Base-by-base conservation (phyloP, 768 basidiomycete genomes). In the Sarcodon aspratus region DNA sequence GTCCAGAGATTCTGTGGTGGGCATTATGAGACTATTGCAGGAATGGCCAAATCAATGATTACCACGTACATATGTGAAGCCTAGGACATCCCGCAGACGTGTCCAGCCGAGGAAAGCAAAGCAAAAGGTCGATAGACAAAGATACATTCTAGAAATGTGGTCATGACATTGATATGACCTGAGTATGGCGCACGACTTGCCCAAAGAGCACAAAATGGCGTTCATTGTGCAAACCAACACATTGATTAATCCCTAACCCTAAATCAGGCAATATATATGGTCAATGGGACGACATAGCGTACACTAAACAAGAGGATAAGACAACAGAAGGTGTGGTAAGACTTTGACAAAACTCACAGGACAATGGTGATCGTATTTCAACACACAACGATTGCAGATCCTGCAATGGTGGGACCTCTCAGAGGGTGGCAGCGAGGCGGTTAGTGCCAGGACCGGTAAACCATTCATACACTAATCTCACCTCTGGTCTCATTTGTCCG, bases 161-260 rank as follows among this genome's bases (percentile, higher is more conserved):
- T 33, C 35, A 47, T 27, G 7, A 27, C n/a, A 34, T 9, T 37
- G 1, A 27, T 36, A 34, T 3, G 8, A 32, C 38, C 1, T 17
- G 47, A 27, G 43, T 44, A 48, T 46, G n/a, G 11, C 12, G 44
- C 13, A 36, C 33, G 7, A 66, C 82, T 48, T 53, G 89, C 90
- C 98, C 85, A 74, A 98, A 99, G 44, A 98, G 69, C 36, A 95
- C 75, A 57, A 99, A 99, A 66, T 97, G 92, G 0, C 95, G 81
- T 61, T 97, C 94, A 57, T 98, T 99, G 61, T 95, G 74, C 7
- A 98, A 63, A 9, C 95, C 95, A 40, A 99, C 95, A 61, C 95
- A 98, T 77, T 92, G 90, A 63, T 97, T 97, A 45, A 97, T 80
- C 93, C 93, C 90, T 93, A 42, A 59, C 7, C 7, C 33, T 33